Conservation (phyloP, 2,329 filamentous ascomycete genomes). For the Gliomastix tumulicola region DNA sequence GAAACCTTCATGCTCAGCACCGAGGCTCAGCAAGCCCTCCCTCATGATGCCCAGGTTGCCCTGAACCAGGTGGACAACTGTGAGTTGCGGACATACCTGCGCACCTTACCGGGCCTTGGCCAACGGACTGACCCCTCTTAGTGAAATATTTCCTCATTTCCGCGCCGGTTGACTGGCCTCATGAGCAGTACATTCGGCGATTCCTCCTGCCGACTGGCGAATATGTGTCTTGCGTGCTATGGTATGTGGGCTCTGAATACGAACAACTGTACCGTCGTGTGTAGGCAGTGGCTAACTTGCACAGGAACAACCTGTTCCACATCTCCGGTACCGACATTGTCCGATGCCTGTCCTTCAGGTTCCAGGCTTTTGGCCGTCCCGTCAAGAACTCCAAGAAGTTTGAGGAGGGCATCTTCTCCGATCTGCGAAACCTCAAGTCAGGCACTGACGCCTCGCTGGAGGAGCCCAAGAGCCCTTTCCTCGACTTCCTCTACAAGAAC, state of each 20-base stretch:
- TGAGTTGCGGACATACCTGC: too few relatives aligned
- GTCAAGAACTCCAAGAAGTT: slow-evolving; percentile 99
- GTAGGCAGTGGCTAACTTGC: slow-evolving; percentile 4
- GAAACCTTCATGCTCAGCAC: slow-evolving; percentile 98
- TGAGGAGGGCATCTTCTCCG: slow-evolving; percentile 98
- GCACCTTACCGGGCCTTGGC: too few relatives aligned
- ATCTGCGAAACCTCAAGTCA: slow-evolving; percentile 95
- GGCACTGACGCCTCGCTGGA: slow-evolving; percentile 97
- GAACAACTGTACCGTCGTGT: too few relatives aligned
- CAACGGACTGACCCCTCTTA: slow-evolving; percentile 30
- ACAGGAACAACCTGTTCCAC: slow-evolving; percentile 88
- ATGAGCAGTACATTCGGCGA: slow-evolving; percentile 91
- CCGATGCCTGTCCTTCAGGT: slow-evolving; percentile 93
- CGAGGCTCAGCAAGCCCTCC: slow-evolving; percentile 92
- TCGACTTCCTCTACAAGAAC: slow-evolving; percentile 99
- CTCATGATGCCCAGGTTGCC: slow-evolving; percentile 93
- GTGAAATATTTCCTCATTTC: slow-evolving; percentile 99
- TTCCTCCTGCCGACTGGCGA: slow-evolving; percentile 95
- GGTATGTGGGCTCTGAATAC: slow-evolving; percentile 34
- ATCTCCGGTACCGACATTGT: slow-evolving; percentile 99
- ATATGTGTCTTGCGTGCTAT: slow-evolving; percentile 97
- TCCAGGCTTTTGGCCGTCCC: slow-evolving; percentile 95
- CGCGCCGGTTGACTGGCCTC: slow-evolving; percentile 94
- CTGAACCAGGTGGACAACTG: slow-evolving; percentile 97
- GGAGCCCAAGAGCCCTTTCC: slow-evolving; percentile 96